These are phyloP conservation scores for Talaromyces thailandensis DNA, from an alignment of 495 filamentous ascomycete genomes.

Conservation along the genomic window DNA sequence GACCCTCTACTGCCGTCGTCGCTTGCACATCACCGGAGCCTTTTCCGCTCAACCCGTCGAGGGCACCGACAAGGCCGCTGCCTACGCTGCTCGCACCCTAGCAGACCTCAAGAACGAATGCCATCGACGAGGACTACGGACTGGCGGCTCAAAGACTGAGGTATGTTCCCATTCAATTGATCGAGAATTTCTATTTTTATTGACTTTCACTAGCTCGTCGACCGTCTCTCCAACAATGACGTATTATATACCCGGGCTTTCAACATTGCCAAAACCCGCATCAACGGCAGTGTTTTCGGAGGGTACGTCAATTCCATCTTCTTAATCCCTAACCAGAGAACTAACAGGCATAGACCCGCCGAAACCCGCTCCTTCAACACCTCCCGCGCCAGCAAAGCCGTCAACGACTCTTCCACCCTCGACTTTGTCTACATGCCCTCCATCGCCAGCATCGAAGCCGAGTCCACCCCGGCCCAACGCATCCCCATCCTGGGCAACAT, in stretches of 20 bases:
- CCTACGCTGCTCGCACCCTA: conserved; percentile 25
- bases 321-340: no score
- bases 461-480: conserved; percentile 21
- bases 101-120: conserved; percentile 34
- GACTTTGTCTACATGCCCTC: conserved; percentile 57
- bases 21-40: conserved; percentile 47
- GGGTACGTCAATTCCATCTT: conserved; percentile 27
- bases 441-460: conserved; percentile 31
- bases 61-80: conserved; percentile 24
- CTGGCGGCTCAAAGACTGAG: conserved; percentile 27
- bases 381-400: conserved; percentile 42
- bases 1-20: conserved; percentile 26
- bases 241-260: conserved; percentile 43
- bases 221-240: conserved; percentile 45
- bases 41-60: conserved; percentile 35
- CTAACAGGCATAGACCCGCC: conserved; percentile 9
- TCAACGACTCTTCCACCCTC: conserved; percentile 51
- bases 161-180: conserved; percentile 12
- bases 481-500: conserved; percentile 48
- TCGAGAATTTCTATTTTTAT: neutral
- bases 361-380: conserved; percentile 49
- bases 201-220: conserved; percentile 29
- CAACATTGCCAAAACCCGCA: conserved; percentile 42
- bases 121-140: conserved; percentile 23
- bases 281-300: conserved; percentile 30